Percentiles rank a stretch among this genome's conserved stretches.
Conservation (phyloP, 306 rosid genomes). For the Acmispon strigosus region DNA sequence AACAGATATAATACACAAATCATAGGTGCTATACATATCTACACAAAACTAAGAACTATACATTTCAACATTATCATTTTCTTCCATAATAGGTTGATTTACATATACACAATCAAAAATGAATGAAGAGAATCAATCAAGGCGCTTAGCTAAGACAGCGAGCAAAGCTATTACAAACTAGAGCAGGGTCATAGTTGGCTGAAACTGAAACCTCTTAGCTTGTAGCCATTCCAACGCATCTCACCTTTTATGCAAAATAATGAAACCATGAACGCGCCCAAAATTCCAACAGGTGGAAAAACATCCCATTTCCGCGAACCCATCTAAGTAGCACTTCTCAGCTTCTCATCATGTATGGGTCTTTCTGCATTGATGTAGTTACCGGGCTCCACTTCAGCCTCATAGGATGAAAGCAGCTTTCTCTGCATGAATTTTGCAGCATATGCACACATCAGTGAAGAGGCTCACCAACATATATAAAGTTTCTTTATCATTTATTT, state of each 20-base stretch:
- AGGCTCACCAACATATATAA: neutral
- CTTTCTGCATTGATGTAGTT: constrained; percentile 18
- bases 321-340: constrained; percentile 32
- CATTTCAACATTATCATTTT: constrained; percentile 15
- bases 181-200: neutral
- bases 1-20: no score
- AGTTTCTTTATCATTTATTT: no score
- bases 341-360: constrained; percentile 19
- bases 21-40: neutral
- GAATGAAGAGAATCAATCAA: constrained; percentile 3
- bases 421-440: constrained; percentile 43
- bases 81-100: neutral
- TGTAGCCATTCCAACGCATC: neutral
- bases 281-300: neutral
- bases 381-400: constrained; percentile 31
- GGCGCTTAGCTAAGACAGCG: neutral
- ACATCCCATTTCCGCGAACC: neutral
- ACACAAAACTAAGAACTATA: constrained; percentile 24
- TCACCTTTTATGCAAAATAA: constrained; percentile 10
- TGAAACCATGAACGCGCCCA: neutral
- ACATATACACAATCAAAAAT: constrained; percentile 22
- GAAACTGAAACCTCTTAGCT: constrained; percentile 15
- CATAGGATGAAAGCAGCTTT: constrained; percentile 64
- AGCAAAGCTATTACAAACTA: constrained; percentile 5
- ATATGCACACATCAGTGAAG: neutral